Percentiles rank a stretch among this genome's conserved stretches.
phyloP scores from a whole-genome alignment of 75 land plant species.

The Chamaecyparis obtusa region DNA sequence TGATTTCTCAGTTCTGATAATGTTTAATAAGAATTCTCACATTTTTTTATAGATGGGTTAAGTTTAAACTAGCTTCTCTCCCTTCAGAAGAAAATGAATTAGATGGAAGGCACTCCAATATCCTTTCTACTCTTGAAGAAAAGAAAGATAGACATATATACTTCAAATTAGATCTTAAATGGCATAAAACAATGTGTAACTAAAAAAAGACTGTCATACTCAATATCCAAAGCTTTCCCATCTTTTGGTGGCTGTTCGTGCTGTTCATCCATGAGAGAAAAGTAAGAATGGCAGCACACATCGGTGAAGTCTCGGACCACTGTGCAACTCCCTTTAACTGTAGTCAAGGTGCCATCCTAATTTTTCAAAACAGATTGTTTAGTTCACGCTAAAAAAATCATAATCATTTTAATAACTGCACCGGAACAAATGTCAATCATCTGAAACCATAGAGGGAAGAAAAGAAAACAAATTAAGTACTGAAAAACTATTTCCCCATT shows the following conservation, averaged over 20 bases:
- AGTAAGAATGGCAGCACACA: conserved; percentile 84
- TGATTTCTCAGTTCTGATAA: not conserved
- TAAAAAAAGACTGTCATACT: conserved; percentile 31
- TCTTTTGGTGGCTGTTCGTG: conserved; percentile 38
- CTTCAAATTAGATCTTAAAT: not conserved
- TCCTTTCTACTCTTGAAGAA: not conserved
- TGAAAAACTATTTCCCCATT: not conserved
- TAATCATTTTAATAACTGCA: not conserved
- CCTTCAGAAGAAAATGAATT: not conserved
- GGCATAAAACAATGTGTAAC: not conserved
- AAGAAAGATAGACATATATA: not conserved
- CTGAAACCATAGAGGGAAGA: not conserved
- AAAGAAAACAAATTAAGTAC: not conserved
- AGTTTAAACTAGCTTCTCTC: not conserved
- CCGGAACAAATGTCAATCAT: not conserved
- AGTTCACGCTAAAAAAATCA: not conserved
- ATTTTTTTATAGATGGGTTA: not conserved
- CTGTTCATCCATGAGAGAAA: conserved; percentile 77
- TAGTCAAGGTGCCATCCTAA: conserved; percentile 79
- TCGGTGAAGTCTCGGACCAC: conserved; percentile 82
- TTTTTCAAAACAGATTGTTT: not conserved
- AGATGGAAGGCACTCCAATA: not conserved
- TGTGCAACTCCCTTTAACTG: conserved; percentile 70
- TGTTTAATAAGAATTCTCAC: not conserved
- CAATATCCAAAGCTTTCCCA: conserved; percentile 67